Percentiles rank a stretch among this genome's conserved stretches.
Evolutionary conservation across 257 asterid species (phyloP).

Genomic region (Nicotiana noctiflora): DNA sequence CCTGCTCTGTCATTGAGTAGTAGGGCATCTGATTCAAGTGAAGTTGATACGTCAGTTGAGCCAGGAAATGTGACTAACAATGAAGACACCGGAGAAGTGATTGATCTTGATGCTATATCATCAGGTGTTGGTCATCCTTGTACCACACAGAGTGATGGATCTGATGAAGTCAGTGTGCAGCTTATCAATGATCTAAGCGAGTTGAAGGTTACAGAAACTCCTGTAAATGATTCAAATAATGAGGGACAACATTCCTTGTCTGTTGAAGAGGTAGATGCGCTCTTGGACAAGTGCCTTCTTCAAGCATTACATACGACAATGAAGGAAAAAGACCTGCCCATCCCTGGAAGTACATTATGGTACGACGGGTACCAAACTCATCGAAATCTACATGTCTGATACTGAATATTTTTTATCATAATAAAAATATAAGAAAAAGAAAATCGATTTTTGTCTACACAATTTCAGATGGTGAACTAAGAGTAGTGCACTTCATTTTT

Average conservation of each 20-base stretch:
- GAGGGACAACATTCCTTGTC: constrained; percentile 49
- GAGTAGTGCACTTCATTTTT: not conserved
- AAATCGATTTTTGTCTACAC: not conserved
- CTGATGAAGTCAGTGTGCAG: constrained; percentile 44
- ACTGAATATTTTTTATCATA: not conserved
- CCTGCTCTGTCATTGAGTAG: constrained; percentile 48
- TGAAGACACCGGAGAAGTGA: constrained; percentile 28
- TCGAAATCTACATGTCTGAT: not conserved
- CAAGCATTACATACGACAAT: constrained; percentile 80
- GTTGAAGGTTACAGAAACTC: constrained; percentile 43
- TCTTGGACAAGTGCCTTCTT: constrained; percentile 82
- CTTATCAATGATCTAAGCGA: constrained; percentile 39
- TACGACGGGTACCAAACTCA: constrained; percentile 20
- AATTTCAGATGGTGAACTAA: not conserved
- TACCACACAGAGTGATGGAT: constrained; percentile 15
- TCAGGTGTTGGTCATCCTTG: constrained; percentile 26
- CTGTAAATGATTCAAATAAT: constrained; percentile 32
- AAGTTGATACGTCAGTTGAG: constrained; percentile 44
- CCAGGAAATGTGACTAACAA: constrained; percentile 25
- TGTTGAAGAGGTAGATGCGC: constrained; percentile 61
- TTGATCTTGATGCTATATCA: constrained; percentile 28
- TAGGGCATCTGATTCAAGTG: constrained; percentile 45
- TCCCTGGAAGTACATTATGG: constrained; percentile 90
- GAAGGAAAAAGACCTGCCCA: constrained; percentile 84
- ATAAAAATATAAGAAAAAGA: not conserved